Evolutionary conservation across 164 flowering plant species (phyloP).

Genomic region (Vitis cinerea): DNA sequence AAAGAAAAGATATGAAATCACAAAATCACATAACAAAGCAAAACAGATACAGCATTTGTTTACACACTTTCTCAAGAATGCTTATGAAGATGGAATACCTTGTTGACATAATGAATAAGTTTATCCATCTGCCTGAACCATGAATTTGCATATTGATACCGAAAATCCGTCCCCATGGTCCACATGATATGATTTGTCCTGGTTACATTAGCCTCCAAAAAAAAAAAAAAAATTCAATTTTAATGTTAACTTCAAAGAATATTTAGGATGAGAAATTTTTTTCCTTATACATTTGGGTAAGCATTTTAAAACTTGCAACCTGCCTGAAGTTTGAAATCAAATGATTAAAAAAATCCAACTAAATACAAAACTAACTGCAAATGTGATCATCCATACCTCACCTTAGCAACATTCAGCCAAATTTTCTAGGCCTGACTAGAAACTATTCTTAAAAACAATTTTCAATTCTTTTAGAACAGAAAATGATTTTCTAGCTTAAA

Average conservation of each 20-base stretch:
- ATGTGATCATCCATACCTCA: too few species aligned
- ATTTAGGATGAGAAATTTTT: too few species aligned
- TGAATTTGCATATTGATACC: slow-evolving; percentile 86
- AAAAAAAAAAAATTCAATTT: background rate
- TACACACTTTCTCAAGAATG: background rate
- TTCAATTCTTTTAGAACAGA: too few species aligned
- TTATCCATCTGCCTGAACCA: slow-evolving; percentile 97
- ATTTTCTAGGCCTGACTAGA: too few species aligned
- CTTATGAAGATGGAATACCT: slow-evolving; percentile 35
- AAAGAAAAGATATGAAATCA: background rate
- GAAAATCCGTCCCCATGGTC: slow-evolving; percentile 91
- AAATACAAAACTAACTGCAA: too few species aligned
- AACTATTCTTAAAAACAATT: too few species aligned
- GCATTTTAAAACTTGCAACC: background rate
- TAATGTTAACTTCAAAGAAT: background rate
- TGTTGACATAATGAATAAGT: slow-evolving; percentile 88
- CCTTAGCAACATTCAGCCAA: too few species aligned
- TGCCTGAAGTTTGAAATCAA: background rate
- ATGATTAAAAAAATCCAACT: too few species aligned
- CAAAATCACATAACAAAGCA: background rate
- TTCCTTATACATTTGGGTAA: too few species aligned
- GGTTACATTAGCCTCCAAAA: slow-evolving; percentile 76
- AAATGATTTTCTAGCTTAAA: too few species aligned
- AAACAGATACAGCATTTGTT: too few species aligned
- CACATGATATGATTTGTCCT: slow-evolving; percentile 92